Evolutionary conservation across 108 stramenopile genomes (phyloP).

Genomic region (Conticribra guillardii): DNA sequence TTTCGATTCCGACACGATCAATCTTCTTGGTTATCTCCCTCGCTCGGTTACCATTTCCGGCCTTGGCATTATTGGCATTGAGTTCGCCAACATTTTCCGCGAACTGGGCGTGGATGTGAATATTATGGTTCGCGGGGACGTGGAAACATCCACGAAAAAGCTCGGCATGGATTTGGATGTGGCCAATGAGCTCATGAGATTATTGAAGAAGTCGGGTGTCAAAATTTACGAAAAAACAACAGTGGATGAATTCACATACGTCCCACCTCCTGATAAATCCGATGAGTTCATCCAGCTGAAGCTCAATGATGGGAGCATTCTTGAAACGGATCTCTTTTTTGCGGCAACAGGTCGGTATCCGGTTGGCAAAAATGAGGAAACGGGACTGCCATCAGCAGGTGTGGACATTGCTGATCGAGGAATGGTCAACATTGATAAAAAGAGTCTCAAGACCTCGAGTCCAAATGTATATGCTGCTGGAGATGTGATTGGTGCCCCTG

Average conservation of each 20-base stretch:
- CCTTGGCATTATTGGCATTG: slow-evolving; percentile 37
- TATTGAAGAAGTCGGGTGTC: slow-evolving; percentile 19
- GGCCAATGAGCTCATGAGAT: slow-evolving; percentile 20
- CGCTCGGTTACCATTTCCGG: slow-evolving; percentile 32
- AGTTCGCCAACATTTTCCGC: slow-evolving; percentile 36
- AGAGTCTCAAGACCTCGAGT: slow-evolving; percentile 15
- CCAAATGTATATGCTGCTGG: slow-evolving; percentile 38
- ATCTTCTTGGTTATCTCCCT: slow-evolving; percentile 30
- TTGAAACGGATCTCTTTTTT: slow-evolving; percentile 32
- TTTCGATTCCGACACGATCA: slow-evolving; percentile 39
- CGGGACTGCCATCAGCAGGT: slow-evolving; percentile 23
- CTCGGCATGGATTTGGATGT: slow-evolving; percentile 41
- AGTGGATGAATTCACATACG: slow-evolving; percentile 13
- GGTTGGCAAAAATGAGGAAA: slow-evolving; percentile 15
- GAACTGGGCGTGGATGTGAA: slow-evolving; percentile 34
- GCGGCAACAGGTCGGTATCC: slow-evolving; percentile 29
- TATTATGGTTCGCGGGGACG: slow-evolving; percentile 25
- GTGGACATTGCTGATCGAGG: slow-evolving; percentile 21
- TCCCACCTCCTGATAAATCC: slow-evolving; percentile 9
- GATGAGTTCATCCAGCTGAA: slow-evolving; percentile 21
- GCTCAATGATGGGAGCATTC: slow-evolving; percentile 24
- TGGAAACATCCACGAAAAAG: slow-evolving; percentile 20
- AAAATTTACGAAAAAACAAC: slow-evolving; percentile 10
- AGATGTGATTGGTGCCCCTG: slow-evolving; percentile 30
- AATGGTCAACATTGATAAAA: slow-evolving; percentile 22